Evolutionary conservation across 2,329 filamentous ascomycete species (phyloP).

Genomic region (Dothideomycetes sp.): DNA sequence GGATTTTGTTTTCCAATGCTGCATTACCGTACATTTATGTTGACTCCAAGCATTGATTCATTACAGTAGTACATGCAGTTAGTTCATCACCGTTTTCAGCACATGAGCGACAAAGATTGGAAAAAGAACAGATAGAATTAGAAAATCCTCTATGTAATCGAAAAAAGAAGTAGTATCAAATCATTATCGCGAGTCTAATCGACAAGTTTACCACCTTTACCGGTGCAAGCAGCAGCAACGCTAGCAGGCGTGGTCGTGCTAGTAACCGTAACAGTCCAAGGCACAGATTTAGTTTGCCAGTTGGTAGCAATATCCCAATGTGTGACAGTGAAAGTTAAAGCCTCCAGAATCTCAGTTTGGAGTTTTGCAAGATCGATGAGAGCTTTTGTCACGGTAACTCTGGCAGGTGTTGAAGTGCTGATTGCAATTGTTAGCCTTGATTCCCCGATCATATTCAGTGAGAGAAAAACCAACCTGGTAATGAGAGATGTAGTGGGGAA

Average conservation of each 20-base stretch:
- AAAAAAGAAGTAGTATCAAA: too few species aligned
- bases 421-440: background rate
- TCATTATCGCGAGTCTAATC: too few species aligned
- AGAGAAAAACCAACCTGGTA: background rate
- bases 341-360: background rate
- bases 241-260: background rate
- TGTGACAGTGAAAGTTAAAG: background rate
- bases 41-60: too few species aligned
- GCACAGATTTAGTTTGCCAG: background rate
- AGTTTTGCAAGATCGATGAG: slow-evolving; percentile 4
- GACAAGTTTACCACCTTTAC: background rate
- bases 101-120: too few species aligned
- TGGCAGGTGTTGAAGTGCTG: slow-evolving; percentile 1
- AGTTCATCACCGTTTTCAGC: too few species aligned
- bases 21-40: too few species aligned
- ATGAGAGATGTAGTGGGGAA: background rate
- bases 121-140: too few species aligned
- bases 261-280: slow-evolving; percentile 5
- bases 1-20: too few species aligned
- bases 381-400: background rate
- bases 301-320: background rate
- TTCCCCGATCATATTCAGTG: background rate
- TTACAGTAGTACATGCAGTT: too few species aligned
- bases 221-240: background rate
- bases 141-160: too few species aligned